Percentiles rank a stretch among this genome's conserved stretches.
These are phyloP conservation scores for Solanum ossicruentum DNA, from an alignment of 257 asterid genomes.

Conservation along the genomic window DNA sequence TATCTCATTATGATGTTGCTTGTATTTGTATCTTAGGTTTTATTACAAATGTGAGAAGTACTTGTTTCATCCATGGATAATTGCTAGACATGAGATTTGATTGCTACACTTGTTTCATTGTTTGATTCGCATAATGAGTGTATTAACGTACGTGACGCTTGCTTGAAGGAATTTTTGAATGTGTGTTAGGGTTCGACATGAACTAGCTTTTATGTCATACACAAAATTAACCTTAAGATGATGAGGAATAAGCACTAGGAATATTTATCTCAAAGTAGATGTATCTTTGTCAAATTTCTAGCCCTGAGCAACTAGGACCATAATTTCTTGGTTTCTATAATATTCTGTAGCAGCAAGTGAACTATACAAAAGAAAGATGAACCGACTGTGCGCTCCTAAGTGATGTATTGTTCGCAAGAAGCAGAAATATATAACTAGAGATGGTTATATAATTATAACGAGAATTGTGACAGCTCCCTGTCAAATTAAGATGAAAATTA, in stretches of 20 bases:
- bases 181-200: neutral
- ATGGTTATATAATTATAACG: neutral
- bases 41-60: neutral
- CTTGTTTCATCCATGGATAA: neutral
- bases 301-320: neutral
- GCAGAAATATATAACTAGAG: neutral
- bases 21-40: neutral
- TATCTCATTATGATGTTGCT: neutral
- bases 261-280: neutral
- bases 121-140: neutral
- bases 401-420: neutral
- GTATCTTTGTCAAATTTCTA: neutral
- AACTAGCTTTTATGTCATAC: neutral
- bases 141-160: neutral
- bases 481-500: neutral
- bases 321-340: neutral
- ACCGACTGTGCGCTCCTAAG: neutral
- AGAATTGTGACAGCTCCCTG: neutral
- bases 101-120: neutral
- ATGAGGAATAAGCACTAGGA: neutral
- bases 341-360: neutral
- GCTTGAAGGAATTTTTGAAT: neutral
- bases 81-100: neutral
- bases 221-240: neutral
- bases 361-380: neutral